These are phyloP conservation scores for Tolypocladium tropicale DNA, from an alignment of 2,329 filamentous ascomycete genomes.

Conservation along the genomic window DNA sequence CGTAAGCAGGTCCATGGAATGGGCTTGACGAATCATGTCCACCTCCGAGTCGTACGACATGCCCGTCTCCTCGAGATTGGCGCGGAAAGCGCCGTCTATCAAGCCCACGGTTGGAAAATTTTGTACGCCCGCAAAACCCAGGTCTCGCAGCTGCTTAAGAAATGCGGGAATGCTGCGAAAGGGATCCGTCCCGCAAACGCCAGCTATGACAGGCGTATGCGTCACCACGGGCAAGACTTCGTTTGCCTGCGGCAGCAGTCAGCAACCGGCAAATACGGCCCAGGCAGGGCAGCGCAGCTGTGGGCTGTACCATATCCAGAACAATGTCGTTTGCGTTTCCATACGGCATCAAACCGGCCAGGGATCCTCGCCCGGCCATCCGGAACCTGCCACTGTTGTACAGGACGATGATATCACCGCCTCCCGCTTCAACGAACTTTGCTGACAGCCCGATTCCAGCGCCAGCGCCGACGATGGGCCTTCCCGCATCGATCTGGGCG, in stretches of 20 bases:
- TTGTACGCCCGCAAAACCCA: constrained; percentile 61
- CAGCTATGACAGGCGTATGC: constrained; percentile 56
- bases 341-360: constrained; percentile 62
- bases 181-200: constrained; percentile 61
- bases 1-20: constrained; percentile 50
- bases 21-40: constrained; percentile 52
- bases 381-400: constrained; percentile 65
- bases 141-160: constrained; percentile 44
- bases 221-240: constrained; percentile 58
- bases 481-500: constrained; percentile 41
- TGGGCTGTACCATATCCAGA: constrained; percentile 47
- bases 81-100: constrained; percentile 57
- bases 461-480: constrained; percentile 57
- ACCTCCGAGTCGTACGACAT: constrained; percentile 61
- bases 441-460: constrained; percentile 61
- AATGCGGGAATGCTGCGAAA: constrained; percentile 54
- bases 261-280: too few relatives aligned
- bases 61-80: constrained; percentile 59
- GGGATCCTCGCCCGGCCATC: constrained; percentile 60
- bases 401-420: constrained; percentile 59
- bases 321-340: constrained; percentile 62
- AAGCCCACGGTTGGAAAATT: constrained; percentile 67
- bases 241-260: constrained; percentile 31
- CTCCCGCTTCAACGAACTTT: constrained; percentile 59
- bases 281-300: neutral